phyloP scores from a whole-genome alignment of 768 basidiomycete genomes.

The Mycena olivaceomarginata region DNA sequence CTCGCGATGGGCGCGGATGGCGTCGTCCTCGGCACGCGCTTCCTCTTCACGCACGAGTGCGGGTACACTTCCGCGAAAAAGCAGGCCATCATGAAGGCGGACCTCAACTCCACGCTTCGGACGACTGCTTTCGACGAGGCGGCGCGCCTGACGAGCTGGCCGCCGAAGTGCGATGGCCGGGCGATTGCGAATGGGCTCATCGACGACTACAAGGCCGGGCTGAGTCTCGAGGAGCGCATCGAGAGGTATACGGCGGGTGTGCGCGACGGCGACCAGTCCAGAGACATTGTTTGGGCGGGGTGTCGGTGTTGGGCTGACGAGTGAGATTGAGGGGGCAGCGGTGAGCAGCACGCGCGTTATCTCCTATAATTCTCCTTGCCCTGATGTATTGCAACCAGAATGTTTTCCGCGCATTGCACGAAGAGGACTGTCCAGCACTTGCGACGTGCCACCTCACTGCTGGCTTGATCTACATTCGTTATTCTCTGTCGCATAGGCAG shows the following conservation, averaged over 20 bases:
- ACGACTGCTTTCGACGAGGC: constrained; percentile 64
- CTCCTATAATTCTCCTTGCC: not conserved
- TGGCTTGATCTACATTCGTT: not conserved
- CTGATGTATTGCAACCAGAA: constrained; percentile 6
- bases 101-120: constrained; percentile 57
- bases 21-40: constrained; percentile 68
- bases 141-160: constrained; percentile 61
- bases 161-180: constrained; percentile 62
- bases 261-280: constrained; percentile 52
- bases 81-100: constrained; percentile 57
- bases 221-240: constrained; percentile 52
- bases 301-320: constrained; percentile 58
- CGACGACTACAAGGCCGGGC: constrained; percentile 53
- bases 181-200: constrained; percentile 60
- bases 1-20: constrained; percentile 67
- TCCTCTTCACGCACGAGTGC: constrained; percentile 67
- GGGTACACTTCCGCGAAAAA: constrained; percentile 62
- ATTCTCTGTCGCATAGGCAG: not conserved
- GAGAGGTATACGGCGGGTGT: constrained; percentile 51
- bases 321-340: constrained; percentile 51
- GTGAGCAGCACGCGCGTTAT: not conserved
- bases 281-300: constrained; percentile 66
- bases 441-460: not conserved
- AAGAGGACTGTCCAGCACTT: constrained; percentile 9
- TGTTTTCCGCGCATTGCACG: constrained; percentile 33